These are phyloP conservation scores for Gracilaria vermiculophylla DNA, from an alignment of 23 red algal genomes.

Conservation along the genomic window DNA sequence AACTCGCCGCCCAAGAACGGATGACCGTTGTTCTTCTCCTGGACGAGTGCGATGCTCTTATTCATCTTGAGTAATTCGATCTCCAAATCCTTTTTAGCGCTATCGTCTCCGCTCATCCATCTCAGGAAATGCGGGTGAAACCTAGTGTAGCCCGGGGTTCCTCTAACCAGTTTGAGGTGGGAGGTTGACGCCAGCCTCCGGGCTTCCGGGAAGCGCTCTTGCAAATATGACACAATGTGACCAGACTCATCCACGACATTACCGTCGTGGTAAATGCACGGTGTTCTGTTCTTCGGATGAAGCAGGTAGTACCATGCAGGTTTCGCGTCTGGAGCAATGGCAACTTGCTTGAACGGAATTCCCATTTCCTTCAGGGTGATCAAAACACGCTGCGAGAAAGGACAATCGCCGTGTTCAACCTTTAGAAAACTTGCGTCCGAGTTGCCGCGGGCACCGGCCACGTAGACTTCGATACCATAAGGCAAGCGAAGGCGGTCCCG, in stretches of 20 bases:
- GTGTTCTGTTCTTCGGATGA: constrained; percentile 30
- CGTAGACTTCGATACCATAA: constrained; percentile 36
- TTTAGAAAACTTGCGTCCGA: not conserved
- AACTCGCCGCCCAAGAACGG: constrained; percentile 54
- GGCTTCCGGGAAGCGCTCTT: constrained; percentile 4
- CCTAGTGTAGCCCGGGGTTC: constrained; percentile 25
- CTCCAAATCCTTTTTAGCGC: constrained; percentile 7
- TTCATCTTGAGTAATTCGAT: constrained; percentile 40
- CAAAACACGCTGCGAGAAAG: constrained; percentile 72
- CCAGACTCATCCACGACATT: constrained; percentile 47
- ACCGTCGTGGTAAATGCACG: constrained; percentile 64
- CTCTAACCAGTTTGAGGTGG: constrained; percentile 20
- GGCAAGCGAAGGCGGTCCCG: constrained; percentile 10
- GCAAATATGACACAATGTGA: constrained; percentile 62
- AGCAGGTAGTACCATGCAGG: constrained; percentile 76
- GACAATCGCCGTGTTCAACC: constrained; percentile 51
- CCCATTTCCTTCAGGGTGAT: constrained; percentile 59
- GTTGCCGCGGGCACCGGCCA: not conserved
- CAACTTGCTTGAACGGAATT: constrained; percentile 31
- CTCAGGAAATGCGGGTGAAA: constrained; percentile 54
- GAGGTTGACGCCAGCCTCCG: constrained; percentile 22
- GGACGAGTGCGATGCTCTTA: not conserved
- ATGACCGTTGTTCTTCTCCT: constrained; percentile 32
- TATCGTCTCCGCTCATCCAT: constrained; percentile 38
- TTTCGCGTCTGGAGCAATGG: constrained; percentile 21